Percentiles rank a stretch among this genome's conserved stretches.
Conservation (phyloP, 805 yeast genomes). For the Pichia phayaonensis region DNA sequence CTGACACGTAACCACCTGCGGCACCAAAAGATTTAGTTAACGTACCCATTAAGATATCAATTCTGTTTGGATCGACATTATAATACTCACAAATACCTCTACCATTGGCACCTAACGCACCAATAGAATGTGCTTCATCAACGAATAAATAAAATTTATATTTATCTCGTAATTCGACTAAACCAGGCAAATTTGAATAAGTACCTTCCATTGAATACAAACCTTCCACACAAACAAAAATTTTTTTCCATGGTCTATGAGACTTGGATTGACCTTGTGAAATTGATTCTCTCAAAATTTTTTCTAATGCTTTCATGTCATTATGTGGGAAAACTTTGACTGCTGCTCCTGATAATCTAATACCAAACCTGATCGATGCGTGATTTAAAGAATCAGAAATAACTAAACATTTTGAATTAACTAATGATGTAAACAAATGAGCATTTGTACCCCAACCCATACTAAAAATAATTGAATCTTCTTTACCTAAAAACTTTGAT, state of each 20-base stretch:
- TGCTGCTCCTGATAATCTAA: constrained; percentile 85
- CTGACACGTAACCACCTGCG: constrained; percentile 96
- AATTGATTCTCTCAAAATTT: constrained; percentile 71
- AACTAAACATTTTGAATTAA: constrained; percentile 82
- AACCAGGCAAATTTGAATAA: constrained; percentile 68
- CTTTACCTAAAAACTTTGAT: constrained; percentile 86
- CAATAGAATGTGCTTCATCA: constrained; percentile 98
- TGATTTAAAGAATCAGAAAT: constrained; percentile 93
- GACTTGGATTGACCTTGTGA: constrained; percentile 92
- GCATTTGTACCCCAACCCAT: constrained; percentile 98
- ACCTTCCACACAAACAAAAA: constrained; percentile 84
- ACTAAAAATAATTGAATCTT: constrained; percentile 75
- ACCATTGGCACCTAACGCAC: constrained; percentile 95
- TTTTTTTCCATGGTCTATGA: constrained; percentile 93
- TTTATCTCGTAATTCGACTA: constrained; percentile 67
- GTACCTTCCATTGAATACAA: constrained; percentile 92
- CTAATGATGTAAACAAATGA: constrained; percentile 70
- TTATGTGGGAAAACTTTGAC: constrained; percentile 90
- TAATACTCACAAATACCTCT: constrained; percentile 94
- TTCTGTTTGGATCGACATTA: constrained; percentile 61
- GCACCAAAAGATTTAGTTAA: constrained; percentile 97
- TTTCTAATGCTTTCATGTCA: constrained; percentile 75
- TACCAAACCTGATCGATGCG: constrained; percentile 92
- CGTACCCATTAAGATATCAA: constrained; percentile 96
- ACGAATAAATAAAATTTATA: constrained; percentile 86